Base-by-base conservation (phyloP, 805 yeast genomes). In the Starmera caribaea region DNA sequence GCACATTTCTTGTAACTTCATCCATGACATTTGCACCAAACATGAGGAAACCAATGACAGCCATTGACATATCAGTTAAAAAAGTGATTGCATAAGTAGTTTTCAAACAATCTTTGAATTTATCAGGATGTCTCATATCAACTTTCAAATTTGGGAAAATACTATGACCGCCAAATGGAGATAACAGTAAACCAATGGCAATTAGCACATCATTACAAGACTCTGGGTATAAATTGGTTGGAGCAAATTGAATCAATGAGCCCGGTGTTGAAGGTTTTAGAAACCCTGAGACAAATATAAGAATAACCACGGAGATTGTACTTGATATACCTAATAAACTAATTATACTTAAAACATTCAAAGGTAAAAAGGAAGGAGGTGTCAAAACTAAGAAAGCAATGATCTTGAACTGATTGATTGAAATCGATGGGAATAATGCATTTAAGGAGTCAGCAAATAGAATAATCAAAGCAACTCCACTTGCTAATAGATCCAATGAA, bases 121-220 rank as follows among this genome's bases (percentile, higher is more conserved):
- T 74, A 27, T 63, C 55, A 7, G 87, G 87, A 40, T 72, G 79
- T 51, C 77, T 69, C 83, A 82, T 83, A 55, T 82, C 92, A 32
- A 73, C 63, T 54, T 75, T 78, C 34, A 82, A 61, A 49, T 80
- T 84, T 2, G 90, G 90, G 47, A 81, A 81, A 7, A 83, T 79
- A 1, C 87, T 85, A 55, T 82, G 90, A 3, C 92, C 92, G 41
- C 90, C 90, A 76, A 85, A 82, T 11, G 88, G 87, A 4, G 89
- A 87, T 69, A 82, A 72, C 42, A 78, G 68, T 26, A 82, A 67
- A 2, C 90, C 90, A 41, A 80, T 60, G 8, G 81, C 69, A 35
- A 81, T 64, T 36, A 82, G 68, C 28, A 76, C 65, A 44, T 73
- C 75, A 6, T 68, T 57, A 13, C 61, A 50, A 9, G 72, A 63